These are phyloP conservation scores for Lolium multiflorum DNA, from an alignment of 176 grass and related monocot genomes.

Conservation along the genomic window DNA sequence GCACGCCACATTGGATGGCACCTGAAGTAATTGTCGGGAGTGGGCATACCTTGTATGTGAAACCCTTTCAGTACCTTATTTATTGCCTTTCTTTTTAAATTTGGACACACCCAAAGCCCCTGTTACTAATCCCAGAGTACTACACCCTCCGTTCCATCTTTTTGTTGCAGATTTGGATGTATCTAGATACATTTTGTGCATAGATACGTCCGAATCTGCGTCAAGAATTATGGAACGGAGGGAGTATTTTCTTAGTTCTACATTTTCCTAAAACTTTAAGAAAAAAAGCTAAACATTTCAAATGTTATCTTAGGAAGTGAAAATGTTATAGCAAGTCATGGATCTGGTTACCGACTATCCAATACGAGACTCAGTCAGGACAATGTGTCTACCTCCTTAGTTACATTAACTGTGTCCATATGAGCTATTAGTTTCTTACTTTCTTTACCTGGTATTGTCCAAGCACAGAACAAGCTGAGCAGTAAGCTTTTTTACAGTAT, in stretches of 20 bases:
- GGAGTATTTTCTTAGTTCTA: slow-evolving; percentile 18
- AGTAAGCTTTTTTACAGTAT: background rate
- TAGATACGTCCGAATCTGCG: no score
- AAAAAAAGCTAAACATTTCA: slow-evolving; percentile 32
- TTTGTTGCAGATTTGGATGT: no score
- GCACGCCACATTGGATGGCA: slow-evolving; percentile 99
- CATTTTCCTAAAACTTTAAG: background rate
- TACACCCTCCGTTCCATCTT: no score
- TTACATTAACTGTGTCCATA: background rate
- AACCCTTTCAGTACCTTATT: slow-evolving; percentile 33
- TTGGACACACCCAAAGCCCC: background rate
- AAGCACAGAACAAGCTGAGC: slow-evolving; percentile 16
- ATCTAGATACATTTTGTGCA: no score
- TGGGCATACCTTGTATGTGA: slow-evolving; percentile 93
- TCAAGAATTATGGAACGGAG: no score
- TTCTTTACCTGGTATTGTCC: background rate
- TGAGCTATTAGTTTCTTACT: background rate
- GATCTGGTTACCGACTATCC: background rate
- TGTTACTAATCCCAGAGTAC: background rate
- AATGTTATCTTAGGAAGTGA: slow-evolving; percentile 22
- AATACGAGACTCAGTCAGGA: background rate
- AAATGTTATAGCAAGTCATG: slow-evolving; percentile 1
- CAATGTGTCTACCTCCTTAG: slow-evolving; percentile 19
- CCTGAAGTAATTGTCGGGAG: slow-evolving; percentile 98
- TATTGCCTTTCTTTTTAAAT: background rate